Percentiles rank a stretch among this genome's conserved stretches.
Conservation (phyloP, 257 asterid species). For the Jasminum sambac region DNA sequence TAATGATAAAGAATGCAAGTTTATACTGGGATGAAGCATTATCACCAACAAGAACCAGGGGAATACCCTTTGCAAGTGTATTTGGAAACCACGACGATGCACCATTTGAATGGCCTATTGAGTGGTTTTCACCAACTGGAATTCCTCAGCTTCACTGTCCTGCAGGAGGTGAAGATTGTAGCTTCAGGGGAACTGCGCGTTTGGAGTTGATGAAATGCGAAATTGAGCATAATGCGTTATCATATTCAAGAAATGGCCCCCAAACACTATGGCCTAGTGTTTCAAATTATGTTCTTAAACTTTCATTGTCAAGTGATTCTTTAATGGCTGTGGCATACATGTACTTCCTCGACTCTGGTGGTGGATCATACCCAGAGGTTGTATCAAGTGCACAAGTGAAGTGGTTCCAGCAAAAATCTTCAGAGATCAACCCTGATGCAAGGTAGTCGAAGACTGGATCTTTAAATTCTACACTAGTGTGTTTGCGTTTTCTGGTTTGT, state of each 20-base stretch:
- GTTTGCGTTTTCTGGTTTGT: neutral
- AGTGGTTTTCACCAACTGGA: conserved; percentile 77
- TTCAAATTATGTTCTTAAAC: conserved; percentile 68
- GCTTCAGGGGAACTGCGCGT: conserved; percentile 79
- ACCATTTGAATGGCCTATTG: conserved; percentile 84
- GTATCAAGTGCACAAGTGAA: conserved; percentile 71
- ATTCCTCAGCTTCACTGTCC: conserved; percentile 61
- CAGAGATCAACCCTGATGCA: conserved; percentile 60
- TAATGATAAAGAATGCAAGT: conserved; percentile 67
- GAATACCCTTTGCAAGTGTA: conserved; percentile 74
- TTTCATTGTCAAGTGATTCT: conserved; percentile 43
- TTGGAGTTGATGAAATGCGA: conserved; percentile 59
- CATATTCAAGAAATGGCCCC: conserved; percentile 62
- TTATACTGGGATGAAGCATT: conserved; percentile 80
- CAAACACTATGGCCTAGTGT: conserved; percentile 73
- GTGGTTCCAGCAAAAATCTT: conserved; percentile 65
- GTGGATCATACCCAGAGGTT: conserved; percentile 87
- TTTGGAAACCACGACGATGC: conserved; percentile 97
- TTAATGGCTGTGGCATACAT: conserved; percentile 45
- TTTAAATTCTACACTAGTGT: neutral
- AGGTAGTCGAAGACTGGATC: conserved; percentile 42
- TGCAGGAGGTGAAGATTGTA: conserved; percentile 47
- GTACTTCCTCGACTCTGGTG: conserved; percentile 94
- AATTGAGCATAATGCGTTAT: conserved; percentile 39
- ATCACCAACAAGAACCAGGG: conserved; percentile 64